A percentile compares a stretch with the other conserved stretches of the same genome.
These are phyloP conservation scores for Funneliformis mosseae DNA, from an alignment of 192 early-diverging fungal species.

Conservation along the genomic window DNA sequence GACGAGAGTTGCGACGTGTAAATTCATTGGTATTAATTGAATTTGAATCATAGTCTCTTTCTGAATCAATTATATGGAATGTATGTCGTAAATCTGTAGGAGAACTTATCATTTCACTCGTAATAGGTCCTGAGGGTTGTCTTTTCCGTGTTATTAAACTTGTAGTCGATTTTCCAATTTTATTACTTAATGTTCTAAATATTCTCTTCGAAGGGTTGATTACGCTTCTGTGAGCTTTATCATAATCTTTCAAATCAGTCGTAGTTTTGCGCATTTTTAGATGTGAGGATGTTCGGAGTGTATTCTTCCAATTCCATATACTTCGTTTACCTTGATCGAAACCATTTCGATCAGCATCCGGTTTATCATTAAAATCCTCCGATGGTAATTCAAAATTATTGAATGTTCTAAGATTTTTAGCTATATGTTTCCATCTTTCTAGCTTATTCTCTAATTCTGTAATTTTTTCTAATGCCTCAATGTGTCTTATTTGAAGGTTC, in stretches of 20 bases:
- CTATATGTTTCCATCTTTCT: slow-evolving; percentile 1
- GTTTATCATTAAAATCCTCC: neutral
- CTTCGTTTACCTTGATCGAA: neutral
- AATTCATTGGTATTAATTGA: neutral
- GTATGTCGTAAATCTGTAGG: neutral
- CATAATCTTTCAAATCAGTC: neutral
- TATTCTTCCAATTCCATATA: neutral
- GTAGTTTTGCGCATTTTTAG: neutral
- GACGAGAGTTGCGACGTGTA: neutral
- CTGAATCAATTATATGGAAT: neutral
- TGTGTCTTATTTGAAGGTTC: neutral
- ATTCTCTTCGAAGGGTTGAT: neutral
- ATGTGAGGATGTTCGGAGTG: neutral
- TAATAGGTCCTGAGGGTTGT: neutral
- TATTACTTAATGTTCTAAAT: neutral
- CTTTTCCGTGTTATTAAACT: neutral
- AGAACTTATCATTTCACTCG: neutral
- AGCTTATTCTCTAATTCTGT: slow-evolving; percentile 16
- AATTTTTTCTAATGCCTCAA: slow-evolving; percentile 1
- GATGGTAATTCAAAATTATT: neutral
- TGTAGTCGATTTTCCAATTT: neutral
- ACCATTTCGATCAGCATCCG: too few species aligned
- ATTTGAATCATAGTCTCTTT: neutral
- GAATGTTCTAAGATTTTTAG: slow-evolving; percentile 16
- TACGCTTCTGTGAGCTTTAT: neutral